Conservation (phyloP, 768 basidiomycete species). For the Plicaturopsis crispa region DNA sequence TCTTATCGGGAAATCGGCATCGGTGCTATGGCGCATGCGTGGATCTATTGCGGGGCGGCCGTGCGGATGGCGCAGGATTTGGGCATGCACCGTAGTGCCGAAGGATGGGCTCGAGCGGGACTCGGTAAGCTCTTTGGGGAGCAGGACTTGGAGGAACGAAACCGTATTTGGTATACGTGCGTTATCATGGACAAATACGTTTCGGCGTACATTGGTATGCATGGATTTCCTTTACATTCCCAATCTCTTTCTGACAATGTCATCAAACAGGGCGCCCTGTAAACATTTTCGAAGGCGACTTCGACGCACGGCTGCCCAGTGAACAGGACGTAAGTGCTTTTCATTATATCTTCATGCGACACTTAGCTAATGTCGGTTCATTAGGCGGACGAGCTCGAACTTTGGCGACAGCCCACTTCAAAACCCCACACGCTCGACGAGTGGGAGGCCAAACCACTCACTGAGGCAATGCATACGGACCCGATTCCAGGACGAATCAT, state of each 20-base stretch:
- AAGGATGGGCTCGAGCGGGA: conserved; percentile 62
- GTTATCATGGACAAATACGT: conserved; percentile 76
- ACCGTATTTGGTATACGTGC: conserved; percentile 74
- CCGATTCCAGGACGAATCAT: conserved; percentile 43
- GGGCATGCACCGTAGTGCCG: conserved; percentile 76
- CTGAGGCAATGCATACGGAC: conserved; percentile 7
- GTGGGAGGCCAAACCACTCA: conserved; percentile 14
- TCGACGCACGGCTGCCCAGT: conserved; percentile 62
- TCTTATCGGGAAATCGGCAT: conserved; percentile 84
- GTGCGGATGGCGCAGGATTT: conserved; percentile 91
- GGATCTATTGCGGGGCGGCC: conserved; percentile 83
- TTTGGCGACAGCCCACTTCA: conserved; percentile 36
- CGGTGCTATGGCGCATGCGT: conserved; percentile 83
- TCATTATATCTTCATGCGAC: neutral
- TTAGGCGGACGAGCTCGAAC: conserved; percentile 61
- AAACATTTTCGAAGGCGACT: conserved; percentile 68
- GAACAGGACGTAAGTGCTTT: conserved; percentile 43
- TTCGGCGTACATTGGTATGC: conserved; percentile 65
- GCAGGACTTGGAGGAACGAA: conserved; percentile 60
- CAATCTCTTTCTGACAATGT: conserved; percentile 1
- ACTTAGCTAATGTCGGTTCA: neutral
- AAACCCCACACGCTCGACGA: conserved; percentile 21
- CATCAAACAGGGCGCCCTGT: conserved; percentile 52
- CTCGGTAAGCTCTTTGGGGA: conserved; percentile 51
- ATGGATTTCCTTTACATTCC: conserved; percentile 3